A percentile compares a stretch with the other conserved stretches of the same genome.
These are phyloP conservation scores for Arthonia radiata DNA, from an alignment of 495 filamentous ascomycete genomes.

Conservation along the genomic window DNA sequence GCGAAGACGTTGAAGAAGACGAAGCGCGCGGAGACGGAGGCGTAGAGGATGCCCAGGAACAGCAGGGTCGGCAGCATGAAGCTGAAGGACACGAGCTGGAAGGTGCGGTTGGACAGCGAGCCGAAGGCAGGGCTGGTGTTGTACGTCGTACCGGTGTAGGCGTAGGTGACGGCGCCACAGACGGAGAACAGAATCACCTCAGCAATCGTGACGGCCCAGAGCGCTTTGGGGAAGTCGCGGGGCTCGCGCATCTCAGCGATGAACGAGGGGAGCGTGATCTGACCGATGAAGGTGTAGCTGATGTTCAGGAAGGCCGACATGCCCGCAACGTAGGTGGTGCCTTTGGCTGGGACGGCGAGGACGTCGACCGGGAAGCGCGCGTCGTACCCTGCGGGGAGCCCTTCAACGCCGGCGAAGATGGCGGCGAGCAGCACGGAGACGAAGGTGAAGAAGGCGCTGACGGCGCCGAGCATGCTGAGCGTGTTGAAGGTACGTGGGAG, in stretches of 20 bases:
- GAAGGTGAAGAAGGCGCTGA: conserved; percentile 65
- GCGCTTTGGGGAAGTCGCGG: conserved; percentile 66
- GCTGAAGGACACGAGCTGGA: conserved; percentile 63
- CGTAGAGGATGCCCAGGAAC: conserved; percentile 70
- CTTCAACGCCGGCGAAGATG: conserved; percentile 50
- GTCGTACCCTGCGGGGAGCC: conserved; percentile 34
- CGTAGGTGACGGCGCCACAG: conserved; percentile 53
- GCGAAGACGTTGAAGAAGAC: conserved; percentile 68
- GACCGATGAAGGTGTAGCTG: conserved; percentile 76
- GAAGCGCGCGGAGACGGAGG: conserved; percentile 68
- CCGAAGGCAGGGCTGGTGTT: conserved; percentile 62
- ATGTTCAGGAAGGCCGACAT: conserved; percentile 77
- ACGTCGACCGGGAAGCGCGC: conserved; percentile 14
- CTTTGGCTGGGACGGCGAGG: conserved; percentile 33
- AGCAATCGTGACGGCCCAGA: conserved; percentile 66
- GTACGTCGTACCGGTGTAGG: conserved; percentile 64
- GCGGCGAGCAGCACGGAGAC: conserved; percentile 58
- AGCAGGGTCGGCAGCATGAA: conserved; percentile 88
- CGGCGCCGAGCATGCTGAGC: conserved; percentile 48
- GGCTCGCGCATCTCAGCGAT: conserved; percentile 83
- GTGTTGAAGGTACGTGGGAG: conserved; percentile 59
- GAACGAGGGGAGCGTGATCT: conserved; percentile 76
- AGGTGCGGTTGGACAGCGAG: conserved; percentile 40
- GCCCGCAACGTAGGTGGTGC: conserved; percentile 55
- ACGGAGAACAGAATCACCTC: conserved; percentile 62